phyloP scores from a whole-genome alignment of 441 rosid genomes.

The Croton setiger region DNA sequence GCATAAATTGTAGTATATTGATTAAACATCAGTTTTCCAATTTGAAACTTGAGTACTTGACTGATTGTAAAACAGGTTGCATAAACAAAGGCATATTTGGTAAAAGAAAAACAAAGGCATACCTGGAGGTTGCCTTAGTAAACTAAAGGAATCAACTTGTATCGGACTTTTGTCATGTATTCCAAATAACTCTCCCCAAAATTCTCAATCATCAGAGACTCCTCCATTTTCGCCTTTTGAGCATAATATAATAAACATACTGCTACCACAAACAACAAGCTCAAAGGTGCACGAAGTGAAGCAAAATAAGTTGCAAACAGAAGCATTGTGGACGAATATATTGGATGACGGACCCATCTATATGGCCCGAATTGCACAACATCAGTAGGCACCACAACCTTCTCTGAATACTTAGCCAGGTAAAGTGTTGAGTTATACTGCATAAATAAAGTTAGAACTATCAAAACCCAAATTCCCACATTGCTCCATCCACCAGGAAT shows the following conservation, averaged over 20 bases:
- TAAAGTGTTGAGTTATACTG: conserved; percentile 76
- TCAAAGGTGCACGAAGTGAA: conserved; percentile 76
- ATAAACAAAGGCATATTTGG: conserved; percentile 37
- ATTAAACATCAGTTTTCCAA: conserved; percentile 7
- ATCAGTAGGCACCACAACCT: conserved; percentile 77
- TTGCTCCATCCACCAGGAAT: conserved; percentile 74
- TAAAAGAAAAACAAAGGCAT: conserved; percentile 24
- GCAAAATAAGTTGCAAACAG: conserved; percentile 58
- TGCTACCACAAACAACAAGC: conserved; percentile 55
- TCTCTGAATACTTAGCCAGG: conserved; percentile 84
- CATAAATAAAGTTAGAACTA: conserved; percentile 51
- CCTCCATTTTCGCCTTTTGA: conserved; percentile 72
- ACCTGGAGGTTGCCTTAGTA: conserved; percentile 47
- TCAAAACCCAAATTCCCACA: conserved; percentile 67
- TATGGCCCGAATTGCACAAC: conserved; percentile 91
- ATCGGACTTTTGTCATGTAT: conserved; percentile 67
- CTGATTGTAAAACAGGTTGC: conserved; percentile 16
- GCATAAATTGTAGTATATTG: background rate
- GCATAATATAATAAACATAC: conserved; percentile 65
- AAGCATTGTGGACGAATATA: conserved; percentile 76
- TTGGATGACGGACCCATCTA: conserved; percentile 83
- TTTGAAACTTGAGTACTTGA: conserved; percentile 15
- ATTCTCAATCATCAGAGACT: conserved; percentile 66
- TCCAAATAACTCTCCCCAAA: conserved; percentile 63
- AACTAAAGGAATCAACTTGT: conserved; percentile 77